Percentiles rank a stretch among this genome's conserved stretches.
These are phyloP conservation scores for Trichoderma orchidacearum DNA, from an alignment of 495 filamentous ascomycete genomes.

Conservation along the genomic window DNA sequence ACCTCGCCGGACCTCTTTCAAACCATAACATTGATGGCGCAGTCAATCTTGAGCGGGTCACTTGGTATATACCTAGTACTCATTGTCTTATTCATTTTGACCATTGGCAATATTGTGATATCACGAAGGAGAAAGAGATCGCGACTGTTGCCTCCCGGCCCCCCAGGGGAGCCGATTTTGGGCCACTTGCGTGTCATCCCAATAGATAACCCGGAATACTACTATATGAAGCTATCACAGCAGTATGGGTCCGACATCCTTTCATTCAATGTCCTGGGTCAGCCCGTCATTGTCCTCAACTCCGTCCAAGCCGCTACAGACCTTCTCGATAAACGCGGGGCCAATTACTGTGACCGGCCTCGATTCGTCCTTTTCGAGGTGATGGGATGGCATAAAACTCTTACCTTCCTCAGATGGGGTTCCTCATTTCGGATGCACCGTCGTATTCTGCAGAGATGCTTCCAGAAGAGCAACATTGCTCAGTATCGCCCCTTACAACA, in stretches of 20 bases:
- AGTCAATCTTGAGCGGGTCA: neutral
- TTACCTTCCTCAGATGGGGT: conserved; percentile 25
- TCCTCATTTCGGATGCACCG: conserved; percentile 23
- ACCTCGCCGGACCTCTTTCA: no score
- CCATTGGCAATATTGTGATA: no score
- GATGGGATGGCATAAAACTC: conserved; percentile 20
- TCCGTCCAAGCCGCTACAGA: conserved; percentile 19
- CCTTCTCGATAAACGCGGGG: conserved; percentile 20
- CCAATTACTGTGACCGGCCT: conserved; percentile 23
- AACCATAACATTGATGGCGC: neutral
- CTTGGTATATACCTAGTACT: neutral
- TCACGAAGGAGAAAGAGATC: neutral
- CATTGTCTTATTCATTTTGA: neutral
- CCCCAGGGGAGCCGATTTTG: conserved; percentile 17
- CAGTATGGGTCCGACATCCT: conserved; percentile 12
- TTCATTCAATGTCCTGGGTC: conserved; percentile 17
- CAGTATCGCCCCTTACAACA: conserved; percentile 14
- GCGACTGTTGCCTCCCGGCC: conserved; percentile 16
- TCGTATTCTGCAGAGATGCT: conserved; percentile 18
- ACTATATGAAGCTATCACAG: conserved; percentile 13
- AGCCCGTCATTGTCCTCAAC: conserved; percentile 19
- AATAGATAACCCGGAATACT: conserved; percentile 14
- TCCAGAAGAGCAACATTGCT: conserved; percentile 14
- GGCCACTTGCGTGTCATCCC: conserved; percentile 19
- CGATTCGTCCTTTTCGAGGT: conserved; percentile 25